Evolutionary conservation across 1,139 yeast genomes (phyloP).

Genomic region (Pichia sp.): DNA sequence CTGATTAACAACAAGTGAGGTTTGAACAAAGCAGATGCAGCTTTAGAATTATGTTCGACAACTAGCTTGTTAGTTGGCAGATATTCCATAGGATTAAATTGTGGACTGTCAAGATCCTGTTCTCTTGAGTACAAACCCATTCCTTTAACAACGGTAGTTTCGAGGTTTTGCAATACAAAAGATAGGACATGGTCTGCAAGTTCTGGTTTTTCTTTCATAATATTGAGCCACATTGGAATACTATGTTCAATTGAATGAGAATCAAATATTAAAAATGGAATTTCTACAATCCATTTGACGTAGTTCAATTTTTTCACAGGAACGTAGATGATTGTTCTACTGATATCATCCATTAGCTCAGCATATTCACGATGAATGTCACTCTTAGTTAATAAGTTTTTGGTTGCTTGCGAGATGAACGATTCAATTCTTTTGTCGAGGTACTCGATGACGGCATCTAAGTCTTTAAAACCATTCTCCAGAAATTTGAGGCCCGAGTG

Average conservation of each 20-base stretch:
- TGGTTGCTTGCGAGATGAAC: not conserved
- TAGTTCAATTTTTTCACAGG: conserved; percentile 47
- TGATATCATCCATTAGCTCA: conserved; percentile 41
- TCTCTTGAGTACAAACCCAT: conserved; percentile 65
- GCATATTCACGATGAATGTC: conserved; percentile 28
- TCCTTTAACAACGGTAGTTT: conserved; percentile 51
- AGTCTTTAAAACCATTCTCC: conserved; percentile 10
- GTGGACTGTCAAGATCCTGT: conserved; percentile 59
- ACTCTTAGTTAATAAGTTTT: conserved; percentile 17
- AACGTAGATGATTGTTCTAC: conserved; percentile 46
- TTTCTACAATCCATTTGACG: conserved; percentile 54
- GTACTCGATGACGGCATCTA: conserved; percentile 1
- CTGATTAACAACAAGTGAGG: conserved; percentile 70
- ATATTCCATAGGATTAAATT: conserved; percentile 77
- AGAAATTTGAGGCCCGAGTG: conserved; percentile 30
- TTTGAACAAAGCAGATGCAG: conserved; percentile 51
- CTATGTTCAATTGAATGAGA: conserved; percentile 62
- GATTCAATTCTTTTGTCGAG: conserved; percentile 10
- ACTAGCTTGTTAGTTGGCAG: conserved; percentile 71
- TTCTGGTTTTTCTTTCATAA: conserved; percentile 63
- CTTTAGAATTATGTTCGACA: conserved; percentile 49
- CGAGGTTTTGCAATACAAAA: conserved; percentile 69
- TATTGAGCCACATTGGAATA: conserved; percentile 73
- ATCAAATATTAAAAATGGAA: conserved; percentile 68
- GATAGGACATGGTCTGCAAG: conserved; percentile 59